Base-by-base conservation (phyloP, 495 filamentous ascomycete species). In the Emericellopsis terricola region DNA sequence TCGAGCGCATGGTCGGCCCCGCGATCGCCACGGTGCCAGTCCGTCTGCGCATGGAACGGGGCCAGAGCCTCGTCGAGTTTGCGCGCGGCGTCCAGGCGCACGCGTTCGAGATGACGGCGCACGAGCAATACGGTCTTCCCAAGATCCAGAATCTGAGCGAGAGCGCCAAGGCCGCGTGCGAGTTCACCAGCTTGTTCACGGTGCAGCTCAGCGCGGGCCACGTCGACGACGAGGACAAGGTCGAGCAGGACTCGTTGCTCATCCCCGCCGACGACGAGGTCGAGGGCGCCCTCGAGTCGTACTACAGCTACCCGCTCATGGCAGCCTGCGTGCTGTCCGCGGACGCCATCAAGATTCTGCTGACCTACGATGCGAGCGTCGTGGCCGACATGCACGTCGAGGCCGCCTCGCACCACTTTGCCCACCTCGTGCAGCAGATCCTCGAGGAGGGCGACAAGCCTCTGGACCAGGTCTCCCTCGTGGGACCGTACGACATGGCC, bases 1-100 rank as follows among this genome's bases (percentile, higher is more conserved):
- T 74, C n/a, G 50, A 49, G 13, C 46, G 55, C 14, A 62, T 71
- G 29, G 44, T 54, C 6, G 69, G 65, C 0, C 60, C 71, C 1
- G 52, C 70, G 1, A 63, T 78, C 28, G 60, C 71, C 13, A 75
- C 74, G 0, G 48, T 75, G 0, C 74, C 74, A 2, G 47, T 67
- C 9, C 55, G 71, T 1, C 46, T 56, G 2, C 36, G 28, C 1
- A 17, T 51, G 2, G 19, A 24, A n/a, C 20, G 31, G 11, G 38
- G 32, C 6, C 26, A 28, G 19, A 11, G 28, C 14, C 15, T 50
- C 1, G 27, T 21, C 8, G 28, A 34, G 2, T 50, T 48, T 16
- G 21, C 51, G 15, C 16, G 32, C 1, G 18, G 18, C 3, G 15
- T 66, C 3, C 62, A 68, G 31, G 16, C 32, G 2, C 47, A 56